Evolutionary conservation across 805 yeast species (phyloP), one percentile per base, ranked within the genome.

Genomic region (Metschnikowia amazonensis): DNA sequence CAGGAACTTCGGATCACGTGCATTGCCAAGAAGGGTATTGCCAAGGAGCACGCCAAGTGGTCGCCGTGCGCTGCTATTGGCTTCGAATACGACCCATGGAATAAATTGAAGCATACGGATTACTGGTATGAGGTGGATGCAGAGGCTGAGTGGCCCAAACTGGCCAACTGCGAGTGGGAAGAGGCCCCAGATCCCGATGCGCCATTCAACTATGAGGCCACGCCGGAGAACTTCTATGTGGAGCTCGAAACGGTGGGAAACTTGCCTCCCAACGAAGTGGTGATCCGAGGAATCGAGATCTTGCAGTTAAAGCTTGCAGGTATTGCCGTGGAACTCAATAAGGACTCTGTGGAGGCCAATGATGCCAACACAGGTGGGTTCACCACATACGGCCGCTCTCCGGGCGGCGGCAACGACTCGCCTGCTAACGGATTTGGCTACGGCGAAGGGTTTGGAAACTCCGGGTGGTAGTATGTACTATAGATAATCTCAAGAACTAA

Each of bases 21-120:
- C 69, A 85, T 94, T 51, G 99, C 99, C 45, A 94, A 94, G 67
- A 94, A 94, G 72, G 99, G 98, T 36, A 89, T 89, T 48, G 87
- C 96, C 41, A 90, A 90, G 64, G 99, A 94, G 64, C 99, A 94
- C 63, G 97, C 99, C 41, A 94, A 94, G 62, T 94, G 99, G 99
- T 84, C 94, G 5, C 97, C 99, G 10, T 86, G 95, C 55, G 79
- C 97, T 0, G 98, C 98, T 18, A 79, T 92, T 45, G 97, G 95
- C 16, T 92, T 92, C 59, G 99, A 92, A 66, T 92, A 92, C 62
- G 99, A 92, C 60, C 99, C 99, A n/a, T 92, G 96, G 95, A 94
- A 94, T 69, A 94, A 92, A 68, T 76, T 94, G 59, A 84, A 86
- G 62, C 99, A 94, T 64, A 94, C 99, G 0, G 96, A 89, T 58